phyloP scores from a whole-genome alignment of 106 monocot species.

The Platanthera zijinensis region DNA sequence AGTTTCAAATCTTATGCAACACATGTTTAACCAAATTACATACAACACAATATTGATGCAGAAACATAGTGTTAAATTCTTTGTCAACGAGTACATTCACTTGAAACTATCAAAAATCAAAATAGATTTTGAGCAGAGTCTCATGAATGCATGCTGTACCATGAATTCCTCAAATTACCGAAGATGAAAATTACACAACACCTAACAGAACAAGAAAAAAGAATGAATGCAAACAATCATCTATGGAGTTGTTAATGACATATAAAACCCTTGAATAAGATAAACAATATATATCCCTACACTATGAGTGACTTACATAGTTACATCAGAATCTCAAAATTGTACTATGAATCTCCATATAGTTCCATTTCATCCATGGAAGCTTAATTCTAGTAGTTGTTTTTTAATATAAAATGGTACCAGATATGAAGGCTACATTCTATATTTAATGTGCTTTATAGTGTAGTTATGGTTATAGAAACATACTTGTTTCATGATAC shows the following conservation, averaged over 20 bases:
- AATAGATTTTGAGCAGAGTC: not conserved
- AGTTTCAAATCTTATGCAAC: no score
- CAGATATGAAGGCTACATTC: not conserved
- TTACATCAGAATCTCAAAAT: not conserved
- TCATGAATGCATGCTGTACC: not conserved
- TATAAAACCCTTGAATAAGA: not conserved
- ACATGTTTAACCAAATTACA: no score
- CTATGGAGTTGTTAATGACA: not conserved
- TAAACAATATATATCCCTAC: not conserved
- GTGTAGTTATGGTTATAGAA: not conserved
- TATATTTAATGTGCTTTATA: not conserved
- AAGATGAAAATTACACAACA: not conserved
- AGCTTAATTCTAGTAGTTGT: not conserved
- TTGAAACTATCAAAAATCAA: not conserved
- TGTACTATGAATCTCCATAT: not conserved
- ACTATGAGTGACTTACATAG: not conserved
- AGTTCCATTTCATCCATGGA: not conserved
- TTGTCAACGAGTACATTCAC: not conserved
- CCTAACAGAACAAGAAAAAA: not conserved
- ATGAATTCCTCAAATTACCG: not conserved
- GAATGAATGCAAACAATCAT: not conserved
- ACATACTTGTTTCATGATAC: not conserved
- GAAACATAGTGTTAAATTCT: not conserved
- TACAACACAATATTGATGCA: no score
- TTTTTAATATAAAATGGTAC: not conserved